Evolutionary conservation across 345 rosid genomes (phyloP).

Genomic region (Brassica cretica): DNA sequence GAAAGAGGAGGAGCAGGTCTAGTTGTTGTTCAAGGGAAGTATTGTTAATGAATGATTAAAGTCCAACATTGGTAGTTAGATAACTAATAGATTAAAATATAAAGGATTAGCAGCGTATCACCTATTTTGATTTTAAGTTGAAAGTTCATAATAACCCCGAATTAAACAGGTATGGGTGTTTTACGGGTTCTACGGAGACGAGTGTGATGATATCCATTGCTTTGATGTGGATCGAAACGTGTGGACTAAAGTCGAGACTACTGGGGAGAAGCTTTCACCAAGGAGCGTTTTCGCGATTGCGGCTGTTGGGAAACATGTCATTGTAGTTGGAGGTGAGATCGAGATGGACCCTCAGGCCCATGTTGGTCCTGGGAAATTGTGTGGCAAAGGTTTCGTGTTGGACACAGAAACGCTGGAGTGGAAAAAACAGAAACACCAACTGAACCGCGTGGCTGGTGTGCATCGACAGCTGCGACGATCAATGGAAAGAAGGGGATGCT

Average conservation of each 20-base stretch:
- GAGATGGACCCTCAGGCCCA: slow-evolving; percentile 6
- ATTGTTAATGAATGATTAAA: neutral
- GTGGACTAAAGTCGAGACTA: slow-evolving; percentile 18
- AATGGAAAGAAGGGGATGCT: slow-evolving; percentile 31
- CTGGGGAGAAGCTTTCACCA: slow-evolving; percentile 10
- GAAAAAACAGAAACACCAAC: slow-evolving; percentile 12
- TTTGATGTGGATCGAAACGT: slow-evolving; percentile 14
- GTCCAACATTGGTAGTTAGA: neutral
- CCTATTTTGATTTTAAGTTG: neutral
- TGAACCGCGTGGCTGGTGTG: slow-evolving; percentile 25
- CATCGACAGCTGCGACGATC: neutral
- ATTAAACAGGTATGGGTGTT: slow-evolving; percentile 25
- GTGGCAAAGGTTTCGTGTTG: slow-evolving; percentile 9
- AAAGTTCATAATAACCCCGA: neutral
- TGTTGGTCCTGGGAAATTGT: slow-evolving; percentile 20
- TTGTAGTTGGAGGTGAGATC: slow-evolving; percentile 29
- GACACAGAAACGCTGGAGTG: slow-evolving; percentile 26
- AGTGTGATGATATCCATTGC: slow-evolving; percentile 12
- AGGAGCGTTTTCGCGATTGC: slow-evolving; percentile 27
- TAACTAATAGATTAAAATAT: neutral
- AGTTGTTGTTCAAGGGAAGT: slow-evolving; percentile 10
- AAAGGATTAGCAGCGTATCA: neutral
- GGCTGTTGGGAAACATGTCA: slow-evolving; percentile 11
- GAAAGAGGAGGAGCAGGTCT: slow-evolving; percentile 26
- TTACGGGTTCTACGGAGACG: slow-evolving; percentile 20